These are phyloP conservation scores for Silene conica DNA, from an alignment of 148 eudicot genomes.

Conservation along the genomic window DNA sequence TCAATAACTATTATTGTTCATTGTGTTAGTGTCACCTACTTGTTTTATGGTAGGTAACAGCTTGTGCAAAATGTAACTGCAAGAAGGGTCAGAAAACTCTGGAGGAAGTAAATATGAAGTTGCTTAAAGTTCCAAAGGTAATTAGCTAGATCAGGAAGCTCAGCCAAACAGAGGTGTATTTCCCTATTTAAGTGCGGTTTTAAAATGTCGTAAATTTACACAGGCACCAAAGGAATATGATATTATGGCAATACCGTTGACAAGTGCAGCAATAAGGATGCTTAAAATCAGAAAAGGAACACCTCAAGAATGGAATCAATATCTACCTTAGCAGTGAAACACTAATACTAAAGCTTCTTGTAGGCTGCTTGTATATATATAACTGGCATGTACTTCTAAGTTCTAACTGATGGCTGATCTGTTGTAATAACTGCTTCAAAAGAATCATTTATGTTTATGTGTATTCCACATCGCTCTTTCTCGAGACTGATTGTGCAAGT, in stretches of 20 bases:
- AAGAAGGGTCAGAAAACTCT: constrained; percentile 84
- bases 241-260: constrained; percentile 78
- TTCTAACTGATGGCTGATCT: background rate
- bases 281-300: constrained; percentile 60
- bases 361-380: constrained; percentile 10
- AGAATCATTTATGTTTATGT: no score
- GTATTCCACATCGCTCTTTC: no score
- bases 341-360: constrained; percentile 12
- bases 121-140: constrained; percentile 81
- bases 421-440: no score
- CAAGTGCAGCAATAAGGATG: constrained; percentile 64
- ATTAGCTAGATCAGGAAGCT: no score
- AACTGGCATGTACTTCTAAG: background rate
- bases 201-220: background rate
- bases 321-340: constrained; percentile 40
- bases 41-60: constrained; percentile 64
- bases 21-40: background rate
- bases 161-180: no score
- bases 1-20: no score
- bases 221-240: constrained; percentile 91
- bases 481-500: no score
- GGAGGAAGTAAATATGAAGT: constrained; percentile 78
- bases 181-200: background rate
- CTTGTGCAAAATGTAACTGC: constrained; percentile 85
- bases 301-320: constrained; percentile 85